Evolutionary conservation across 2,329 filamentous ascomycete genomes (phyloP).

Genomic region (Phialophora expanda): DNA sequence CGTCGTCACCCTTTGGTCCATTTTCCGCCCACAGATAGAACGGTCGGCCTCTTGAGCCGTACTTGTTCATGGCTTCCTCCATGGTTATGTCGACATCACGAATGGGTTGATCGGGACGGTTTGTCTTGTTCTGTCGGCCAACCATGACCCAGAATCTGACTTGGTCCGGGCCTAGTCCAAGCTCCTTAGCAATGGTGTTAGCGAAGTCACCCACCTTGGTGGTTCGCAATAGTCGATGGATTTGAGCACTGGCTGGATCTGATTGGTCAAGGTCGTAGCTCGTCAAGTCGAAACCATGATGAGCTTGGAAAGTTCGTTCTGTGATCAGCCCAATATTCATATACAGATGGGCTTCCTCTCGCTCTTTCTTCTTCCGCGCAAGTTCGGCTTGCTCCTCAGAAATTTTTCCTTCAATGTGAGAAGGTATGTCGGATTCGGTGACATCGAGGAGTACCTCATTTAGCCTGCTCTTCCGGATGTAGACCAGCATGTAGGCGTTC

Average conservation of each 20-base stretch:
- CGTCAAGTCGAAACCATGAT: slow-evolving; percentile 83
- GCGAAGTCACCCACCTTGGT: slow-evolving; percentile 78
- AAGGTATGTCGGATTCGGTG: slow-evolving; percentile 76
- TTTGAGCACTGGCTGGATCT: slow-evolving; percentile 72
- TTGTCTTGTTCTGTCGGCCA: slow-evolving; percentile 96
- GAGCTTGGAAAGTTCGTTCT: slow-evolving; percentile 77
- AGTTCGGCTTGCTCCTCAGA: slow-evolving; percentile 79
- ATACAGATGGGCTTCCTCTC: slow-evolving; percentile 93
- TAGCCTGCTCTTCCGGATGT: slow-evolving; percentile 85
- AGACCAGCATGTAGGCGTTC: slow-evolving; percentile 99
- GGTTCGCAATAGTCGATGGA: slow-evolving; percentile 75
- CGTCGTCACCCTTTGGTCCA: slow-evolving; percentile 67
- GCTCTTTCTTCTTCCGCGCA: slow-evolving; percentile 81
- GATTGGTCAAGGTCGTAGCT: slow-evolving; percentile 65
- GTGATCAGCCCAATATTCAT: slow-evolving; percentile 82
- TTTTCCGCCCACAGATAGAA: slow-evolving; percentile 89
- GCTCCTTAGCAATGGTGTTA: slow-evolving; percentile 71
- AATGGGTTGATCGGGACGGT: slow-evolving; percentile 85
- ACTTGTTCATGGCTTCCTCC: slow-evolving; percentile 73
- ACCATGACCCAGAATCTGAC: slow-evolving; percentile 96
- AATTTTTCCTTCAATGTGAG: slow-evolving; percentile 77
- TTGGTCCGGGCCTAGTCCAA: slow-evolving; percentile 68
- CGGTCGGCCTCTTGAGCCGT: slow-evolving; percentile 68
- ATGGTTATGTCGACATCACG: slow-evolving; percentile 76
- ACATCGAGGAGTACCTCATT: slow-evolving; percentile 81